Percentiles rank a stretch among this genome's conserved stretches.
phyloP scores from a whole-genome alignment of 78 protist genomes.

The Bigelowiella natans region DNA sequence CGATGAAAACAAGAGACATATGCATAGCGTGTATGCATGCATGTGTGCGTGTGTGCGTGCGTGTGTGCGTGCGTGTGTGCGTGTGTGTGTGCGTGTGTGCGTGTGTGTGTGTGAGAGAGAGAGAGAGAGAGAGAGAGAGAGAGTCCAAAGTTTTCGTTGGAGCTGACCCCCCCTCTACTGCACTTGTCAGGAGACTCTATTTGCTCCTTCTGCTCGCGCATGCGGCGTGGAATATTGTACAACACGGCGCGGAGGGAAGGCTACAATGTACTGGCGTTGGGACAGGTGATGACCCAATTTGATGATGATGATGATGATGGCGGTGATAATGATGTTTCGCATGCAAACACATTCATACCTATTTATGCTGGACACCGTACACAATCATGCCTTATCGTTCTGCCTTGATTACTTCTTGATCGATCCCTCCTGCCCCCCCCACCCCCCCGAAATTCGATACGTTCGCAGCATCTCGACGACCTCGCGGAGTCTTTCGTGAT shows the following conservation, averaged over 20 bases:
- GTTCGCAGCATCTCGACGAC: constrained; percentile 50
- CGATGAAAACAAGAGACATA: too few relatives aligned
- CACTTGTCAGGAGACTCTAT: constrained; percentile 34
- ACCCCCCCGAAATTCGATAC: too few relatives aligned
- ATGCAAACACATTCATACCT: too few relatives aligned
- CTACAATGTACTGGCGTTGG: constrained; percentile 72
- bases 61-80: background rate
- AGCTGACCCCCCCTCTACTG: too few relatives aligned
- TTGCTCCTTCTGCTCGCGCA: constrained; percentile 52
- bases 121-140: background rate
- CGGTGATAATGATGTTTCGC: too few relatives aligned
- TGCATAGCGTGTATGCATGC: background rate
- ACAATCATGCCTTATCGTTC: too few relatives aligned
- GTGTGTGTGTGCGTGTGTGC: background rate
- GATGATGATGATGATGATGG: too few relatives aligned
- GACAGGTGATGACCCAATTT: constrained; percentile 20
- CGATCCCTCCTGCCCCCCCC: too few relatives aligned
- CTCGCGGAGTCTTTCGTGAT: constrained; percentile 22
- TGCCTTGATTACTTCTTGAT: too few relatives aligned
- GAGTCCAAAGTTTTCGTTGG: too few relatives aligned
- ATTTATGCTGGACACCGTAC: too few relatives aligned
- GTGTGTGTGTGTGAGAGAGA: background rate
- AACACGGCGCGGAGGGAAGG: constrained; percentile 44
- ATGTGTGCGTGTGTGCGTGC: background rate
- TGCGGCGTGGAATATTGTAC: constrained; percentile 74